Base-by-base conservation (phyloP, 345 rosid genomes). In the Abelmoschus esculentus region DNA sequence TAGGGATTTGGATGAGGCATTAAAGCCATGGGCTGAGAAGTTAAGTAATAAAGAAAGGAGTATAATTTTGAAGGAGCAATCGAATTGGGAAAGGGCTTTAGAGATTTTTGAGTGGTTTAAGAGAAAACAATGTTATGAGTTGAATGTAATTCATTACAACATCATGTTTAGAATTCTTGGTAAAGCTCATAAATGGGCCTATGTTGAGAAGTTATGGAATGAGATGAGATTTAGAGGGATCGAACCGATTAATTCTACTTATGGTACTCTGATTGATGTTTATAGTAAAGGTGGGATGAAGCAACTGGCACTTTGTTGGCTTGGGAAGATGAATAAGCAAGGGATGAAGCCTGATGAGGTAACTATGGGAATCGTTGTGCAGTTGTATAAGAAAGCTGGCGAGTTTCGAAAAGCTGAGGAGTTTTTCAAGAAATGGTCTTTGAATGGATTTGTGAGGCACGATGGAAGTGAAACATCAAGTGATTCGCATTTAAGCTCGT, bases 31-130 rank as follows among this genome's bases (percentile, higher is more conserved):
- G 96, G 87, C 84, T 32, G 91, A 85, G 75, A 84, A 80, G 63
- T 81, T 93, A 13, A 83, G 80, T 69, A 88, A 78, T 73, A 93
- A 88, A 74, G 96, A 84, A 81, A 88, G 92, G 72, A 91, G 87
- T 71, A 91, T 91, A 70, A 89, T 91, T 49, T 80, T 93, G 80
- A 93, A 91, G 83, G 96, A 88, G 86, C 97, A 91, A 74, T 74
- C 66, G 18, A 73, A 75, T 58, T 93, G 96, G 98, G 86, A 89
- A 76, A 82, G 98, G 67, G 97, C 97, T 5, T 49, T 83, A 64
- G 97, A 87, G 80, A 93, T 93, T 72, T 93, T 93, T 28, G 85
- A 88, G 76, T 93, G 96, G 91, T 86, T 93, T 77, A 89, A 89
- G 81, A 75, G 81, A 4, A 87, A 85, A 44, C 84, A 80, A 1